Evolutionary conservation across 2,329 filamentous ascomycete genomes (phyloP).

Genomic region (Talaromyces sp.): DNA sequence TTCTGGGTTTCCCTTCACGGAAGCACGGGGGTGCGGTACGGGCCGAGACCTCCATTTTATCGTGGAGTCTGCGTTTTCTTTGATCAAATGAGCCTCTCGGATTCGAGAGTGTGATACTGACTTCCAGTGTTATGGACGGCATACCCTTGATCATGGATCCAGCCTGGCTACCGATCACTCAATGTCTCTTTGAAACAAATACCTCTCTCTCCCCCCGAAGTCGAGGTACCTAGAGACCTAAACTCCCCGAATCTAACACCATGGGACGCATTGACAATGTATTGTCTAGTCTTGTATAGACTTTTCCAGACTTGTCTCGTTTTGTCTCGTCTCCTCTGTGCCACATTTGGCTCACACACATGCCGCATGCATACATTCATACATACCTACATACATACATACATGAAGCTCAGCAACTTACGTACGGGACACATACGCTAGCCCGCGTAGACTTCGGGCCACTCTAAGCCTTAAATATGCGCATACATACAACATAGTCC

Average conservation of each 20-base stretch:
- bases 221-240: neutral
- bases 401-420: neutral
- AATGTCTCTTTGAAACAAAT: neutral
- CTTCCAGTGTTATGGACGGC: no score
- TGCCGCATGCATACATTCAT: neutral
- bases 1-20: no score
- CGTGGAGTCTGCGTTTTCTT: neutral
- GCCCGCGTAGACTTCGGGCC: neutral
- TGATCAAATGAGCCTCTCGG: neutral
- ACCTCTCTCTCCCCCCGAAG: neutral
- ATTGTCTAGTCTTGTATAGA: no score
- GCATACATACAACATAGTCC: no score
- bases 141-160: neutral
- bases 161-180: neutral
- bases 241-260: neutral
- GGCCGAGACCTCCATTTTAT: neutral
- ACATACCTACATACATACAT: neutral
- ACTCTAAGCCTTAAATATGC: conserved; percentile 2
- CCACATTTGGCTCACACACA: neutral
- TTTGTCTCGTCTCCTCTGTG: neutral
- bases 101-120: no score
- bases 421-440: neutral
- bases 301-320: no score
- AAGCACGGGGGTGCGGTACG: neutral
- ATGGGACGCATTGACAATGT: neutral